Percentiles rank a stretch among this genome's conserved stretches.
phyloP scores from a whole-genome alignment of 805 yeast species.

The Ogataea kodamae region DNA sequence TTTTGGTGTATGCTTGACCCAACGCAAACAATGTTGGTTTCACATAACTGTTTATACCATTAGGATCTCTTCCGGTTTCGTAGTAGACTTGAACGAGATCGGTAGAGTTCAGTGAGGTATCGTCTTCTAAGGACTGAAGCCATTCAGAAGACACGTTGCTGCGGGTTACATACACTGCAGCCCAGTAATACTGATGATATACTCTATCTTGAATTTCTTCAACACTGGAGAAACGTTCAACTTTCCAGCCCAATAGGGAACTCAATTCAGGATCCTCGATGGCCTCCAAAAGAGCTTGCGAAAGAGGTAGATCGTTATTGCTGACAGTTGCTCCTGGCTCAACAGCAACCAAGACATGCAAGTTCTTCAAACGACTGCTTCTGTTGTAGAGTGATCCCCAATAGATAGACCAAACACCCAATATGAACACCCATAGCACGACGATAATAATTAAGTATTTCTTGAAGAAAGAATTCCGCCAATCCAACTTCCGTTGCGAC shows the following conservation, averaged over 20 bases:
- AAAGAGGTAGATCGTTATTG: slow-evolving; percentile 28
- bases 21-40: slow-evolving; percentile 41
- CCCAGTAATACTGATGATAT: slow-evolving; percentile 61
- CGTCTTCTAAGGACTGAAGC: slow-evolving; percentile 38
- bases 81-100: slow-evolving; percentile 34
- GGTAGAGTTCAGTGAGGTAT: slow-evolving; percentile 29
- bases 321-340: slow-evolving; percentile 29
- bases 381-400: slow-evolving; percentile 47
- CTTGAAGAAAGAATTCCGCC: slow-evolving; percentile 14
- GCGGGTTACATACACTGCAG: slow-evolving; percentile 48
- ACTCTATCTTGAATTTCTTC: slow-evolving; percentile 43
- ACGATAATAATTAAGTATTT: slow-evolving; percentile 18
- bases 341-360: slow-evolving; percentile 38
- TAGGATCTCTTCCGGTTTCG: slow-evolving; percentile 64
- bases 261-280: slow-evolving; percentile 13
- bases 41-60: slow-evolving; percentile 44
- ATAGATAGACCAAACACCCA: slow-evolving; percentile 41
- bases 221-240: slow-evolving; percentile 28
- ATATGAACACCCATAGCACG: slow-evolving; percentile 35
- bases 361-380: slow-evolving; percentile 29
- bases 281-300: slow-evolving; percentile 28
- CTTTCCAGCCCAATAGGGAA: slow-evolving; percentile 37
- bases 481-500: slow-evolving; percentile 13
- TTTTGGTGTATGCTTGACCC: slow-evolving; percentile 28
- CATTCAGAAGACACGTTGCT: slow-evolving; percentile 41